Percentiles rank a stretch among this genome's conserved stretches.
phyloP scores from a whole-genome alignment of 208 protist genomes.

The Leishmania gerbilli region DNA sequence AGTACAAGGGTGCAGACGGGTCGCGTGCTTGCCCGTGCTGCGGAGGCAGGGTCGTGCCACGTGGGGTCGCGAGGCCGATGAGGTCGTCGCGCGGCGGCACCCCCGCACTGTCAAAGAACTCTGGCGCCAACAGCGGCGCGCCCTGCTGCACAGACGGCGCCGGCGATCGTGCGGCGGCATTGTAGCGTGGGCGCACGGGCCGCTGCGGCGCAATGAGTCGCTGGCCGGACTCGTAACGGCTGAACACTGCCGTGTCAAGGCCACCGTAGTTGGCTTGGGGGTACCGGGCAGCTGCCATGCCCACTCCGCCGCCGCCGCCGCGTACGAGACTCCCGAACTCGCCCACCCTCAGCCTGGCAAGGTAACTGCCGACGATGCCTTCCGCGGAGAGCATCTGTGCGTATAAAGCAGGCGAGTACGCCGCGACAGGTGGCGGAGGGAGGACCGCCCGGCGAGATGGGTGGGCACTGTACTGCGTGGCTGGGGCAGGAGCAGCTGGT shows the following conservation, averaged over 20 bases:
- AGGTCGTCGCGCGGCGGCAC: neutral
- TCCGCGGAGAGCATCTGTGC: neutral
- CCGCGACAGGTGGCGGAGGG: constrained; percentile 7
- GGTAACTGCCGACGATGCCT: neutral
- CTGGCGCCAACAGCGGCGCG: neutral
- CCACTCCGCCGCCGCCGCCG: neutral
- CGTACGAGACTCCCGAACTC: constrained; percentile 14
- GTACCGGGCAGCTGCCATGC: neutral
- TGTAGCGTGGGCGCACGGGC: neutral
- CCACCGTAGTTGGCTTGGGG: neutral
- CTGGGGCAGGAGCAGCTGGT: neutral
- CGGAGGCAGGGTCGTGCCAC: neutral
- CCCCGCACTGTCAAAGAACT: too few species aligned
- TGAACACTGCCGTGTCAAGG: neutral
- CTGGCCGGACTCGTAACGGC: neutral
- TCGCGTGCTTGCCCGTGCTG: neutral
- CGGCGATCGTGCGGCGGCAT: neutral
- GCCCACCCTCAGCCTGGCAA: neutral
- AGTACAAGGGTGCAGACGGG: neutral
- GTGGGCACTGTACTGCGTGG: neutral
- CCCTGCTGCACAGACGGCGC: neutral
- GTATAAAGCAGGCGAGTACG: neutral
- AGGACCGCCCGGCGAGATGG: neutral
- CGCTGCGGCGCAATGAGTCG: neutral
- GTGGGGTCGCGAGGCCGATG: neutral